Base-by-base conservation (phyloP, 495 filamentous ascomycete species). In the Aspergillus diversus region DNA sequence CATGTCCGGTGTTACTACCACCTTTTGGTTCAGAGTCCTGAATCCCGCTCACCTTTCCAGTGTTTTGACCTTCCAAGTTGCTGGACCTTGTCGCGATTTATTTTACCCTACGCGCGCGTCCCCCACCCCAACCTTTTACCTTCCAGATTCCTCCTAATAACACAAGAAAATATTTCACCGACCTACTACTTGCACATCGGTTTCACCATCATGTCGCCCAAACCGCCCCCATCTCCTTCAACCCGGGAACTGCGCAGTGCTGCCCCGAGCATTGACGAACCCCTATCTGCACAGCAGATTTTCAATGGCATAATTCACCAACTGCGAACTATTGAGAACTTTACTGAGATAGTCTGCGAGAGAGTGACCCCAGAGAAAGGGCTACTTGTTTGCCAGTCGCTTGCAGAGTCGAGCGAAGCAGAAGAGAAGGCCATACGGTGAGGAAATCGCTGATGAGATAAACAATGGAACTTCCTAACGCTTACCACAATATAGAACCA, bases 261-360 rank as follows among this genome's bases (percentile, higher is more conserved):
- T 17, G 46, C 13, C 17, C 7, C 46, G 8, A 16, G 46, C 5
- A 49, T 17, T 2, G 4, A 49, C 2, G 7, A 6, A 55, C 32
- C 33, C n/a, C 33, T 16, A 39, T 58, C 55, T 12, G 21, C 56
- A 5, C 56, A 48, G n/a, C 7, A 12, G 5, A 49, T 59, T 13
- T 59, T 59, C 13, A 59, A 48, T 27, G 12, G 15, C 1, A 49
- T 59, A 12, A 7, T 59, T 34, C 39, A 49, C 39, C 37, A 33
- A 11, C 8, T 59, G 5, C 39, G 7, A 8, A 59, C 16, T 1
- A 59, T 59, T 39, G 49, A 33, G 9, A 21, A 33, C 3, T 59
- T 59, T 33, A 59, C 42, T 13, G 56, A 59, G 16, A 16, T 59
- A 5, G 56, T 59, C 1, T 49, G 9, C 8, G 56, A 59, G 33